phyloP scores from a whole-genome alignment of 208 protist genomes.

The Trichomonas vaginalis region DNA sequence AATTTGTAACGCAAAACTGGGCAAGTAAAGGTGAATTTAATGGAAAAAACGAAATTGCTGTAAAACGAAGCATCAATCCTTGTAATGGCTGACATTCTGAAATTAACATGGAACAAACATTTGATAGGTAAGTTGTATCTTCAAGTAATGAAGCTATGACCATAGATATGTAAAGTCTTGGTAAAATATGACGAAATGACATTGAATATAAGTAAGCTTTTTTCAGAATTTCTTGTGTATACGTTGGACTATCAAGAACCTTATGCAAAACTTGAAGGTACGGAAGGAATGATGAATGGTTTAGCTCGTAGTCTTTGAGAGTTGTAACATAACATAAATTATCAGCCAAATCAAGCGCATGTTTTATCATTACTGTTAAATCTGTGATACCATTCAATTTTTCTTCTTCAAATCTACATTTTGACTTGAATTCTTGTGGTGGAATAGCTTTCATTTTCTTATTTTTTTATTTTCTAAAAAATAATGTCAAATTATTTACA shows the following conservation, averaged over 20 bases:
- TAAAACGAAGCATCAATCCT: not conserved
- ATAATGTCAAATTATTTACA: too few species aligned
- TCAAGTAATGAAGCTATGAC: not conserved
- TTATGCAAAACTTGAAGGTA: not conserved
- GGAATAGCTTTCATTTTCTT: not conserved
- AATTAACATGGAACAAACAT: not conserved
- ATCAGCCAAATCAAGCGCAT: not conserved
- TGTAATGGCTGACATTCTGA: not conserved
- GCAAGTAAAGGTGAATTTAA: not conserved
- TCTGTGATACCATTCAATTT: not conserved
- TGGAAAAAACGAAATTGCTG: conserved; percentile 1
- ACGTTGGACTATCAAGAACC: not conserved
- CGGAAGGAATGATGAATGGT: not conserved
- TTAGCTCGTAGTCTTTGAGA: not conserved
- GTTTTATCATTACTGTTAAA: not conserved
- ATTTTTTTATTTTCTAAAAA: too few species aligned
- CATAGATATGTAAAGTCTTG: not conserved
- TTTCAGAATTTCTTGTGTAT: not conserved
- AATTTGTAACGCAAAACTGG: not conserved
- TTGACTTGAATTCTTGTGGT: not conserved
- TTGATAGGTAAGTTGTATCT: not conserved
- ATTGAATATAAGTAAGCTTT: not conserved
- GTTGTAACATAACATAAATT: not conserved
- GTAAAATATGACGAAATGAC: not conserved
- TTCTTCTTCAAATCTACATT: not conserved